phyloP scores from a whole-genome alignment of 495 filamentous ascomycete genomes.

The Talaromyces nanjingensis region DNA sequence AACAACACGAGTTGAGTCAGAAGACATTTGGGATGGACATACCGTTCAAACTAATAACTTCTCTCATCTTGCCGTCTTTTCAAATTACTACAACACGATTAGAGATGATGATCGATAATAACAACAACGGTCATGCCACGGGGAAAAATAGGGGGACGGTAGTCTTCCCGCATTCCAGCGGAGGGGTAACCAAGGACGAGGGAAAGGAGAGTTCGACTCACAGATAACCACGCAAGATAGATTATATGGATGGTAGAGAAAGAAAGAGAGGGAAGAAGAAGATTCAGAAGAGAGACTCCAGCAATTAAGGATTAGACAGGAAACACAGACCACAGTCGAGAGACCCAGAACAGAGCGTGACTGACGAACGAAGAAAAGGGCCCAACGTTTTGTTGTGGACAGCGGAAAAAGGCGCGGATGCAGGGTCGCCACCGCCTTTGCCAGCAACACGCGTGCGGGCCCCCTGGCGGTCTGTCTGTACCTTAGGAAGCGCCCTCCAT shows the following conservation, averaged over 20 bases:
- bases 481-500: not conserved
- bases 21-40: constrained; percentile 29
- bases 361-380: not conserved
- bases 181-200: not conserved
- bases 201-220: not conserved
- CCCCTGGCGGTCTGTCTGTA: constrained; percentile 18
- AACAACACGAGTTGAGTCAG: constrained; percentile 11
- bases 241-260: not conserved
- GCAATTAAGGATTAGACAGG: not conserved
- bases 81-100: not conserved
- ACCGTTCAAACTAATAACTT: constrained; percentile 99
- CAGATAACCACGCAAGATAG: constrained; percentile 2
- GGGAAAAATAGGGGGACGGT: not conserved
- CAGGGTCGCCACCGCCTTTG: constrained; percentile 56
- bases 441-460: constrained; percentile 74
- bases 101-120: not conserved
- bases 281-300: not conserved
- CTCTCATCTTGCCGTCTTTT: constrained; percentile 71
- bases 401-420: not conserved
- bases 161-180: constrained; percentile 5
- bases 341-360: not conserved
- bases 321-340: constrained; percentile 1
- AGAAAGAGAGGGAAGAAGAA: not conserved
- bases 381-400: constrained; percentile 5
- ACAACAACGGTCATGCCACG: not conserved